Evolutionary conservation across 192 early-diverging fungal genomes (phyloP), one percentile per base, ranked within the genome.

Genomic region (Pilobolus umbonatus): DNA sequence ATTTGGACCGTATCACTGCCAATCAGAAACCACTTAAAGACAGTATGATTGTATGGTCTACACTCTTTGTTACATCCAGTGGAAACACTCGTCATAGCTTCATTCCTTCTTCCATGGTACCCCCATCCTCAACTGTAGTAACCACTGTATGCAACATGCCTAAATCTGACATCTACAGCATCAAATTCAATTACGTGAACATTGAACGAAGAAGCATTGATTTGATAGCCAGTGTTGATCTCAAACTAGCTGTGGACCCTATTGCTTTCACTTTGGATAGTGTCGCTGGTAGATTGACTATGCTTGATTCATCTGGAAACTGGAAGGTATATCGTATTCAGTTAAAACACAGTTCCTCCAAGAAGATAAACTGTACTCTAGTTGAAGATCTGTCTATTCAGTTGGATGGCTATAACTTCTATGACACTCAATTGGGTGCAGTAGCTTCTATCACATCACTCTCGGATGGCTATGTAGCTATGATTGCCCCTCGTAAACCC

Each of bases 191-290:
- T 10, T 76, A 75, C 43, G 62, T 77, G 17, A 75, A 74, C 32
- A 69, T 70, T 35, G 78, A 77, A 39, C 65, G 64, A 14, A 60
- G 73, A 24, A 76, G 75, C 38, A 67, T 80, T 42, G 64, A 73
- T 21, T 43, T 54, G 0, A 45, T 77, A 28, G 70, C 64, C 29
- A 60, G 64, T 0, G 56, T 74, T 2, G 75, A 76, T 21, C 52
- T 80, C 17, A 50, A 55, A 11, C 19, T 57, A 31, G 2, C 45
- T 2, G 56, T 59, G 14, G 52, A 5, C 12, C 56, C 56, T 15
- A 40, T 65, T 26, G 28, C 39, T 0, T 50, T 65, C 14, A 65
- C 64, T 31, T 65, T 65, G 24, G 64, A 65, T 44, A 21, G 56
- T 29, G 50, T 22, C 4, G 39, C 39, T 32, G 64, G 64, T 12